Evolutionary conservation across 331 rosid species (phyloP).

Genomic region (Quercus phellos): DNA sequence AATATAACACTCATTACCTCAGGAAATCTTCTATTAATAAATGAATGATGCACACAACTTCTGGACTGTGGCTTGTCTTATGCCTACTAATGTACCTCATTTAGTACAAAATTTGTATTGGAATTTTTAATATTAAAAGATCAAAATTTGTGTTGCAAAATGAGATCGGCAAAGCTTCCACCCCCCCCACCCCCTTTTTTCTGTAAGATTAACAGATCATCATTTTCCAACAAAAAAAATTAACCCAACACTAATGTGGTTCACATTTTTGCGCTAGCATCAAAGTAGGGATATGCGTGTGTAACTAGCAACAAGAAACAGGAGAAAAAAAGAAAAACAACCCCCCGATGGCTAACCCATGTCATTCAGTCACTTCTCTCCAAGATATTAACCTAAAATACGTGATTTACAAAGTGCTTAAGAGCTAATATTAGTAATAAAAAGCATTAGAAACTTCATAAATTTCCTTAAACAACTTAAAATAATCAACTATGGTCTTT

Average conservation of each 20-base stretch:
- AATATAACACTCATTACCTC: neutral
- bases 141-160: neutral
- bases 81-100: neutral
- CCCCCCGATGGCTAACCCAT: too few relatives aligned
- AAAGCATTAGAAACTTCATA: slow-evolving; percentile 1
- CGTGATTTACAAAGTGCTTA: neutral
- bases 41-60: neutral
- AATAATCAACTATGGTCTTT: neutral
- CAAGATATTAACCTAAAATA: neutral
- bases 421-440: neutral
- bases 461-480: neutral
- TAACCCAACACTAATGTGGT: too few relatives aligned
- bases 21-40: neutral
- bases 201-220: too few relatives aligned
- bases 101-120: neutral
- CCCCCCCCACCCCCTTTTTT: too few relatives aligned
- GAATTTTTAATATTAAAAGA: neutral
- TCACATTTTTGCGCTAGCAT: too few relatives aligned
- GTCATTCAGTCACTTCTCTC: neutral
- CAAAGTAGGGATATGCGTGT: too few relatives aligned
- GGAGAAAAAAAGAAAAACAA: too few relatives aligned
- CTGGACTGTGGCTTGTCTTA: neutral
- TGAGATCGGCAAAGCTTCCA: neutral
- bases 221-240: neutral
- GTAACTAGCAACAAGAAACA: too few relatives aligned